Percentiles rank a stretch among this genome's conserved stretches.
These are phyloP conservation scores for Digitaria exilis DNA, from an alignment of 202 grass and related monocot species.

Conservation along the genomic window DNA sequence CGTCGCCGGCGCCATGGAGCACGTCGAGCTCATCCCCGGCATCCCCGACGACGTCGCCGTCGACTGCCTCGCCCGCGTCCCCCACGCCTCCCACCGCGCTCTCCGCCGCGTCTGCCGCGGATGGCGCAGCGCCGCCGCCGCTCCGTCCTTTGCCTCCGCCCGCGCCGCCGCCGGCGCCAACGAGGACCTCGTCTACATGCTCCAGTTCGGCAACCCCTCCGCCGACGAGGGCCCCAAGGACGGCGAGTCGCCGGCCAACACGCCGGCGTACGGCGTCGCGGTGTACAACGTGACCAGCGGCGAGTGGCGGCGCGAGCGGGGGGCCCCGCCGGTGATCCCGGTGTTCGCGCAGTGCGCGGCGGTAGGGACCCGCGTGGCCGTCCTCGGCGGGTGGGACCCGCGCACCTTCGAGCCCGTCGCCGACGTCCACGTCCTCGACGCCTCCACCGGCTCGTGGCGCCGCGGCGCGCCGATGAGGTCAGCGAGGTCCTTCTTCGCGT, in stretches of 20 bases:
- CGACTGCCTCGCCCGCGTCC: constrained; percentile 71
- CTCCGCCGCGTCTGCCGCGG: constrained; percentile 62
- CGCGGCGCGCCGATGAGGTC: constrained; percentile 49
- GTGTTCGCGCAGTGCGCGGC: constrained; percentile 76
- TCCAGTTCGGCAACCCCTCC: constrained; percentile 58
- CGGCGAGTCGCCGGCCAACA: neutral
- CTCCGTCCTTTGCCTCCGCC: constrained; percentile 29
- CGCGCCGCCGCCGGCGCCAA: constrained; percentile 39
- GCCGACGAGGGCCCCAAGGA: constrained; percentile 16
- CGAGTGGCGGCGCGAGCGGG: constrained; percentile 51
- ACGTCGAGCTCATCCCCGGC: constrained; percentile 59
- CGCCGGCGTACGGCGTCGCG: constrained; percentile 50
- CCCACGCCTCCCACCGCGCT: constrained; percentile 41
- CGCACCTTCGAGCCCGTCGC: constrained; percentile 59
- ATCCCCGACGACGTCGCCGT: constrained; percentile 78
- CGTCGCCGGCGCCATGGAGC: neutral
- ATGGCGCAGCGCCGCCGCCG: constrained; percentile 44
- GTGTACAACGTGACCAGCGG: constrained; percentile 62
- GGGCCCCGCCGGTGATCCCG: constrained; percentile 40
- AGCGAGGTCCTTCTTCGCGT: constrained; percentile 69
- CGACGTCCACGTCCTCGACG: constrained; percentile 63
- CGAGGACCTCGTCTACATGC: constrained; percentile 62
- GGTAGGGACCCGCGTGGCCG: constrained; percentile 44
- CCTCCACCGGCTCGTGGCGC: constrained; percentile 51
- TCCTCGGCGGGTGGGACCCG: constrained; percentile 67